Conservation (phyloP, 148 eudicot species). For the Pouteria glomerata region DNA sequence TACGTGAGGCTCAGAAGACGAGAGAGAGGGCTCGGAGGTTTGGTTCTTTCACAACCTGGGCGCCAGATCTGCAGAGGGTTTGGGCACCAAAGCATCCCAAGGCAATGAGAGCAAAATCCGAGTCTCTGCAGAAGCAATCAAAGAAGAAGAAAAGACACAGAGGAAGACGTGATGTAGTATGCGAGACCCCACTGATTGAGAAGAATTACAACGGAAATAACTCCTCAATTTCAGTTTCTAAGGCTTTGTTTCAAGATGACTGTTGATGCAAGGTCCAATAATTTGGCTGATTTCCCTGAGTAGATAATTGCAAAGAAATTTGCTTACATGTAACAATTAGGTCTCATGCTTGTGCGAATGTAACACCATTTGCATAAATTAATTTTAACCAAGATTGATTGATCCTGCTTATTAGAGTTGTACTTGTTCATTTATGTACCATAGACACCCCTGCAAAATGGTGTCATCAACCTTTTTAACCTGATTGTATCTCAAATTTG, state of each 20-base stretch:
- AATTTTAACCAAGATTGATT: background rate
- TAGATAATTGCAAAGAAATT: background rate
- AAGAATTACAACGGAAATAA: slow-evolving; percentile 32
- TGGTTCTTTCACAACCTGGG: slow-evolving; percentile 52
- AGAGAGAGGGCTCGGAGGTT: slow-evolving; percentile 66
- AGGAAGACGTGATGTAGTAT: slow-evolving; percentile 48
- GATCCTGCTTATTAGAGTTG: slow-evolving; percentile 1
- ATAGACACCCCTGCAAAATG: background rate
- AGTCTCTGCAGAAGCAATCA: slow-evolving; percentile 29
- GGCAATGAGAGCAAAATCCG: slow-evolving; percentile 35
- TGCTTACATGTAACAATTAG: background rate
- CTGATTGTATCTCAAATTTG: background rate
- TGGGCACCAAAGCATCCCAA: slow-evolving; percentile 89
- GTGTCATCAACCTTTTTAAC: background rate
- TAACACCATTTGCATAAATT: background rate
- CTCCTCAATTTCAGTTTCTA: slow-evolving; percentile 40
- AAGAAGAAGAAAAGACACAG: slow-evolving; percentile 44
- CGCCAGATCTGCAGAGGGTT: slow-evolving; percentile 81
- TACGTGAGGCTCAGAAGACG: slow-evolving; percentile 66
- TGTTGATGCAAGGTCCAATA: background rate
- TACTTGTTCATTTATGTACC: background rate
- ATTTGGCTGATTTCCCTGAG: background rate
- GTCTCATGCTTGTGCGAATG: slow-evolving; percentile 5
- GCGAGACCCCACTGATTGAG: slow-evolving; percentile 69
- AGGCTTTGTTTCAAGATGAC: slow-evolving; percentile 70